Percentiles rank a stretch among this genome's conserved stretches.
These are phyloP conservation scores for Saccharomycopsis malanga DNA, from an alignment of 805 yeast genomes.

Conservation along the genomic window DNA sequence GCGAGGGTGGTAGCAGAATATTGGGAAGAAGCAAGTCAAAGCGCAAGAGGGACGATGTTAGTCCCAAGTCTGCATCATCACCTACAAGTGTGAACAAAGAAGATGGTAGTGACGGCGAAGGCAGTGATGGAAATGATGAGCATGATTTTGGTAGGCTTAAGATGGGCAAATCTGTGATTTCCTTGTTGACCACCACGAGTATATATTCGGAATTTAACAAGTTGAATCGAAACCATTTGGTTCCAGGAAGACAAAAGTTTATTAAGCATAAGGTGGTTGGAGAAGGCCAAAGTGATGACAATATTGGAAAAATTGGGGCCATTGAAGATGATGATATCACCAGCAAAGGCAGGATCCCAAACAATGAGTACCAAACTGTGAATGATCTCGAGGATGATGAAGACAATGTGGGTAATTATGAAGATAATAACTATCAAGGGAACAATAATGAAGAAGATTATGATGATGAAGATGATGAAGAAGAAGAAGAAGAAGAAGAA, in stretches of 20 bases:
- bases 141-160: slow-evolving; percentile 15
- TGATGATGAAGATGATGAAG: slow-evolving; percentile 21
- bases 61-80: background rate
- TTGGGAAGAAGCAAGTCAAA: background rate
- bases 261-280: slow-evolving; percentile 15
- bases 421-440: slow-evolving; percentile 6
- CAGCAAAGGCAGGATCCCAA: slow-evolving; percentile 13
- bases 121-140: slow-evolving; percentile 27
- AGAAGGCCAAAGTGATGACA: slow-evolving; percentile 13
- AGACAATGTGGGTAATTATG: background rate
- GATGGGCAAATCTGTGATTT: slow-evolving; percentile 48
- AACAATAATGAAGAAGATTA: slow-evolving; percentile 25
- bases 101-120: slow-evolving; percentile 18
- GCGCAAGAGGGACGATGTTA: background rate
- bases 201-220: slow-evolving; percentile 37
- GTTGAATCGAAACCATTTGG: slow-evolving; percentile 9
- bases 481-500: slow-evolving; percentile 20
- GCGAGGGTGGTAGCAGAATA: background rate
- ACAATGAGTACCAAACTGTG: background rate
- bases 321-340: slow-evolving; percentile 21
- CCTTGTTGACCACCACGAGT: slow-evolving; percentile 50
- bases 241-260: background rate
- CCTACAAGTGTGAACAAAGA: slow-evolving; percentile 1
- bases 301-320: slow-evolving; percentile 14
- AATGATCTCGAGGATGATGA: slow-evolving; percentile 4